These are phyloP conservation scores for Paramecium caudatum DNA, from an alignment of 73 alveolate species.

Conservation along the genomic window DNA sequence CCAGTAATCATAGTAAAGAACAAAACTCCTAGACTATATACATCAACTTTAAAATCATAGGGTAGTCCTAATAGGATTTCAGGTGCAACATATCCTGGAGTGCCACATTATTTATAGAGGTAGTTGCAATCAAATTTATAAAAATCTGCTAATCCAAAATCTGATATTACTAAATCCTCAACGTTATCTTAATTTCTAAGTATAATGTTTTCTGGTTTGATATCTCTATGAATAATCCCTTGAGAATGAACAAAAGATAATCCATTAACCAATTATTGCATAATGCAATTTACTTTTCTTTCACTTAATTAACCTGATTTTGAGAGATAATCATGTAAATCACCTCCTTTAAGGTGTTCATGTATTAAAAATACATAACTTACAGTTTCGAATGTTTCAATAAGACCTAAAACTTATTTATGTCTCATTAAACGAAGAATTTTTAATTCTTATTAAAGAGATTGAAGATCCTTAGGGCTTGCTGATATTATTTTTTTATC, in stretches of 20 bases:
- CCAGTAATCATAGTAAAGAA: constrained; percentile 74
- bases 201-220: constrained; percentile 69
- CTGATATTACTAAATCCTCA: not conserved
- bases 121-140: constrained; percentile 16
- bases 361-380: constrained; percentile 13
- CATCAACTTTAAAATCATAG: constrained; percentile 76
- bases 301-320: not conserved
- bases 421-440: constrained; percentile 7
- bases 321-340: not conserved
- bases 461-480: not conserved
- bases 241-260: not conserved
- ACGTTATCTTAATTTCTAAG: constrained; percentile 54
- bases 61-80: not conserved
- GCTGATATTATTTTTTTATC: not conserved
- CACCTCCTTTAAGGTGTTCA: constrained; percentile 47
- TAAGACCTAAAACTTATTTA: not conserved
- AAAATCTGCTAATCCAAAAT: constrained; percentile 60
- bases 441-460: not conserved
- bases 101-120: constrained; percentile 28
- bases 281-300: not conserved
- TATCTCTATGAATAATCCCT: constrained; percentile 74
- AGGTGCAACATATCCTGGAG: constrained; percentile 70
- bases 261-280: not conserved
- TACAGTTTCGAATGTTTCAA: constrained; percentile 29
- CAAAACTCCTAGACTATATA: constrained; percentile 74